phyloP scores from a whole-genome alignment of 1,284 basidiomycete species.

The Trametes hirsuta region DNA sequence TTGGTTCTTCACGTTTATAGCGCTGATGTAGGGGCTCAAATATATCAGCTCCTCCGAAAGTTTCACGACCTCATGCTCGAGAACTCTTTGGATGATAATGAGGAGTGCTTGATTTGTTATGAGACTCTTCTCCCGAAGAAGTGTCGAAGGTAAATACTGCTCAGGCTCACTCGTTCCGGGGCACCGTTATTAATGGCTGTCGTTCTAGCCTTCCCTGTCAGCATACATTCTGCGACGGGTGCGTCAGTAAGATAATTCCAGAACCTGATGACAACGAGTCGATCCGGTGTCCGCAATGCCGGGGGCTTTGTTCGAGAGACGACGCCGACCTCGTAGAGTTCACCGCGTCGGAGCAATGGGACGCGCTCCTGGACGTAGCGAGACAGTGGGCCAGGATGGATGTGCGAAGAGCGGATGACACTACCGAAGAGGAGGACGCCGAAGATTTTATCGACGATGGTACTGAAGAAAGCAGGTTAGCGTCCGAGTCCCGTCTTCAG shows the following conservation, averaged over 20 bases:
- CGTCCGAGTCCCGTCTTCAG: not conserved
- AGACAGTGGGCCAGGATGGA: conserved; percentile 45
- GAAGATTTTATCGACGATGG: conserved; percentile 46
- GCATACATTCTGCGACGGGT: conserved; percentile 46
- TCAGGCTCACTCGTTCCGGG: not conserved
- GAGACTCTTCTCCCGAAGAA: conserved; percentile 41
- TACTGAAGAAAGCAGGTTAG: conserved; percentile 9
- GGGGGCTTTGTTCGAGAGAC: conserved; percentile 35
- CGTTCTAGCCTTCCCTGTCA: conserved; percentile 44
- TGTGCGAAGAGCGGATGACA: conserved; percentile 38
- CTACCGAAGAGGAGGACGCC: conserved; percentile 47
- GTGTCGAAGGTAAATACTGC: conserved; percentile 33
- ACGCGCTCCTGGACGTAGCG: conserved; percentile 47
- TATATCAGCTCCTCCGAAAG: conserved; percentile 43
- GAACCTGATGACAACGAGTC: conserved; percentile 27
- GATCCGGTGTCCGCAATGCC: conserved; percentile 47
- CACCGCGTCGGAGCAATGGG: conserved; percentile 53
- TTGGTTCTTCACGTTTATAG: not conserved
- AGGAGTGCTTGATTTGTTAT: conserved; percentile 50
- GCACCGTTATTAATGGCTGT: not conserved
- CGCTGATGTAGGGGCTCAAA: not conserved
- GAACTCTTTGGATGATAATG: conserved; percentile 45
- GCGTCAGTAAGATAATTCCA: conserved; percentile 35
- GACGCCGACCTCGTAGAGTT: conserved; percentile 44
- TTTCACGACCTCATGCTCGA: conserved; percentile 46